Conservation (phyloP, 2,329 filamentous ascomycete species). For the Ophiostoma angusticollis region DNA sequence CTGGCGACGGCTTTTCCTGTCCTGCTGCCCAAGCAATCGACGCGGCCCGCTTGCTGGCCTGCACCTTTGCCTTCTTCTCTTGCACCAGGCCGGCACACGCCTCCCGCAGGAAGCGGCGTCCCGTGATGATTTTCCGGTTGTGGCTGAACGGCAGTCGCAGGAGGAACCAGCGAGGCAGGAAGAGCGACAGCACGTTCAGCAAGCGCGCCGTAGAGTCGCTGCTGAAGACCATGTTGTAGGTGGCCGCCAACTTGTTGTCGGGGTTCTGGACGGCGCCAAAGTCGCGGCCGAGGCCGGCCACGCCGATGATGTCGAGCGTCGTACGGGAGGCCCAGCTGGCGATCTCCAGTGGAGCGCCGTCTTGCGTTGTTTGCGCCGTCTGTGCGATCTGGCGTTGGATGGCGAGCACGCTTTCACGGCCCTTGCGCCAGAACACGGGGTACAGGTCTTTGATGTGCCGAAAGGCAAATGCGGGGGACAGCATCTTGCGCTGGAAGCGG, state of each 20-base stretch:
- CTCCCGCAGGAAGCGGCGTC: slow-evolving; percentile 46
- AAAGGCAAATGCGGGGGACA: slow-evolving; percentile 76
- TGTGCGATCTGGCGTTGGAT: slow-evolving; percentile 33
- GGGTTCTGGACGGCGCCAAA: slow-evolving; percentile 54
- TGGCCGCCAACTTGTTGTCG: slow-evolving; percentile 42
- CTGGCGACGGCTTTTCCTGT: neutral
- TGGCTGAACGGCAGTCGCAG: slow-evolving; percentile 52
- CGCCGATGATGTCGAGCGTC: slow-evolving; percentile 64
- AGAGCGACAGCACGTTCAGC: slow-evolving; percentile 43
- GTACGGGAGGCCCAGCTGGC: slow-evolving; percentile 51
- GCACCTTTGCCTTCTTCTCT: slow-evolving; percentile 49
- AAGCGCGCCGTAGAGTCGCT: slow-evolving; percentile 38
- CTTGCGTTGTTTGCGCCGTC: slow-evolving; percentile 15
- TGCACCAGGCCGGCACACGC: slow-evolving; percentile 57
- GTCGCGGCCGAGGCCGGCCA: slow-evolving; percentile 58
- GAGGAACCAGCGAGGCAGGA: slow-evolving; percentile 53
- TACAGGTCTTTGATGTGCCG: slow-evolving; percentile 77
- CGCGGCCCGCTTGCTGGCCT: neutral
- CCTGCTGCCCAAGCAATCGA: no score
- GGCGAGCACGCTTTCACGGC: slow-evolving; percentile 49
- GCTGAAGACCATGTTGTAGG: slow-evolving; percentile 43
- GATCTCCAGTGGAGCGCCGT: slow-evolving; percentile 37
- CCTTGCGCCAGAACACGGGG: slow-evolving; percentile 71
- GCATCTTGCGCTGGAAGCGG: slow-evolving; percentile 63
- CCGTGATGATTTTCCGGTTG: slow-evolving; percentile 50